These are phyloP conservation scores for Eremochloa ophiuroides DNA, from an alignment of 176 grass and related monocot genomes.

Conservation along the genomic window DNA sequence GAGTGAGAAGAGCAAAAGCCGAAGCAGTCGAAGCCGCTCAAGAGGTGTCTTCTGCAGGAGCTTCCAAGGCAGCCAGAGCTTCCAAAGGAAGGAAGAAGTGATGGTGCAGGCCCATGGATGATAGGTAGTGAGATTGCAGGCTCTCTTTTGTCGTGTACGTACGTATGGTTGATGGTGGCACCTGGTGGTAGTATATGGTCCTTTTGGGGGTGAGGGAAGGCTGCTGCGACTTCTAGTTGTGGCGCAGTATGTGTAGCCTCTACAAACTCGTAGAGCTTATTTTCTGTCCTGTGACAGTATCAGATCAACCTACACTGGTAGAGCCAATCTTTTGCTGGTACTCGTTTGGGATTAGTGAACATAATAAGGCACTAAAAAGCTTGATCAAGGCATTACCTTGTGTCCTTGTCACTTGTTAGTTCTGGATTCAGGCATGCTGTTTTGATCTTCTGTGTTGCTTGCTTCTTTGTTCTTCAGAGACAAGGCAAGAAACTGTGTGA, in stretches of 20 bases:
- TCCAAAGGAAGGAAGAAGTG: constrained; percentile 19
- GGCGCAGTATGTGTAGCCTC: not conserved
- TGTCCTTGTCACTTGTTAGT: not conserved
- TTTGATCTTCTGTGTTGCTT: not conserved
- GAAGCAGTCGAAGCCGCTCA: constrained; percentile 11
- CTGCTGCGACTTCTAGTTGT: not conserved
- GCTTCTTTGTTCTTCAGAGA: not conserved
- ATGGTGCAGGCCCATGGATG: not conserved
- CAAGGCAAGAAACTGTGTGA: not conserved
- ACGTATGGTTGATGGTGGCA: not conserved
- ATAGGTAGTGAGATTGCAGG: not conserved
- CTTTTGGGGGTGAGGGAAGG: constrained; percentile 6
- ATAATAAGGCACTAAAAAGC: not conserved
- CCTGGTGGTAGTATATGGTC: not conserved
- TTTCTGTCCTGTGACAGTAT: not conserved
- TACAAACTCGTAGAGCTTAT: not conserved
- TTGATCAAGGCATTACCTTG: not conserved
- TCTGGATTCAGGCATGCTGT: not conserved
- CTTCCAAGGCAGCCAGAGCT: constrained; percentile 9
- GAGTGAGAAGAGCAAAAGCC: constrained; percentile 33
- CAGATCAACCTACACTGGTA: not conserved
- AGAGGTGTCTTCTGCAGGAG: constrained; percentile 4
- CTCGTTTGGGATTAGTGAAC: not conserved
- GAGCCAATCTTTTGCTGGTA: not conserved
- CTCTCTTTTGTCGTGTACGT: constrained; percentile 19